These are phyloP conservation scores for Paramyrothecium roridum DNA, from an alignment of 2,329 filamentous ascomycete species.

Conservation along the genomic window DNA sequence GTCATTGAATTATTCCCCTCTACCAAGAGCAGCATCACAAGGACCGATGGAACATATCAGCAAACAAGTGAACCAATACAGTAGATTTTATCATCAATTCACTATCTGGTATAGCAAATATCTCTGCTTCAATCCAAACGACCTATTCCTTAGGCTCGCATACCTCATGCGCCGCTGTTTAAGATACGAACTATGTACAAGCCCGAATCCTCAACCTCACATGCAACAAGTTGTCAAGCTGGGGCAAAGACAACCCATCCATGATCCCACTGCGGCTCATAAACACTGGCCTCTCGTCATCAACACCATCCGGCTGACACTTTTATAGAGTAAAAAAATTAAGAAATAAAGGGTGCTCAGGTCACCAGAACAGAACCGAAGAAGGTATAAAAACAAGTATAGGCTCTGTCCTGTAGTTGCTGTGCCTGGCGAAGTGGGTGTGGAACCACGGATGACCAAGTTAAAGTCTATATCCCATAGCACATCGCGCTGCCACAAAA, in stretches of 20 bases:
- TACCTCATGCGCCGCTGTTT: no score
- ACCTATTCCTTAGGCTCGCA: not conserved
- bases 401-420: conserved; percentile 14
- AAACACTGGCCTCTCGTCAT: not conserved
- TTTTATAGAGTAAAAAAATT: conserved; percentile 9
- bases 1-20: no score
- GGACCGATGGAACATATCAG: no score
- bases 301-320: not conserved
- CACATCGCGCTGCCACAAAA: not conserved
- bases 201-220: not conserved
- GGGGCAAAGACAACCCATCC: no score
- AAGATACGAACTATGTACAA: no score
- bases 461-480: conserved; percentile 1
- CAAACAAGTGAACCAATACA: not conserved
- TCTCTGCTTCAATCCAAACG: not conserved
- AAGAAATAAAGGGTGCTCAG: conserved; percentile 18
- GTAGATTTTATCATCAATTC: not conserved
- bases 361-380: conserved; percentile 24
- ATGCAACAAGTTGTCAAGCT: not conserved
- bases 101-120: not conserved
- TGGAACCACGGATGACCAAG: not conserved
- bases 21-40: no score
- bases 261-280: no score
- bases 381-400: conserved; percentile 15
- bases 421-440: conserved; percentile 15